Evolutionary conservation across 2,329 filamentous ascomycete species (phyloP), one percentile per base, ranked within the genome.

Genomic region (Phymatotrichopsis omnivora): DNA sequence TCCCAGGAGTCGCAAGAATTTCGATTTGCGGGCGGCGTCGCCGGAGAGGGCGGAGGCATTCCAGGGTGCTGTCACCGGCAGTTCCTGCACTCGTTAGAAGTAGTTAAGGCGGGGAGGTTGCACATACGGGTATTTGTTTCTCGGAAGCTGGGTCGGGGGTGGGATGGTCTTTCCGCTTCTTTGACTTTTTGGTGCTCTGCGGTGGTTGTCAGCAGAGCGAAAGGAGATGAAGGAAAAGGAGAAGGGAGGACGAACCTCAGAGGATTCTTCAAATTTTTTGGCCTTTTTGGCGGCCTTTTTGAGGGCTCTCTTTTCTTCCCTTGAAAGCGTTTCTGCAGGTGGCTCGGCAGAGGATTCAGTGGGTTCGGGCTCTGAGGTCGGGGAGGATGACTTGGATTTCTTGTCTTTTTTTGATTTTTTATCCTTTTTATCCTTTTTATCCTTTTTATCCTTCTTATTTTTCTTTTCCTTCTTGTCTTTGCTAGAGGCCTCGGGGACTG

Each of bases 1-100:
- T 16, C 74, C 74, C 3, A 78, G 64, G 1, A 78, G 68, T 24
- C 71, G 66, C 56, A 76, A 60, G 50, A 76, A 76, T 61, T 78
- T 78, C 49, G 64, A 63, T 55, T 75, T 71, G 10, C 74, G 66
- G 37, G 64, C 64, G 14, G 63, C 55, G 17, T 69, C 72, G 24
- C 74, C 74, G 29, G 67, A 68, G 25, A 78, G 64, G 25, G 64
- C 67, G 14, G 41, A 48, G 22, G 36, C 44, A 47, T 57, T 33
- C 51, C 40, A 52, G 37, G 31, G 25, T 7, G 38, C 12, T n/a
- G 14, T 10, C 11, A 24, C 16, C n/a, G 7, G 24, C 19, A 11
- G 20, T 14, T 23, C 8, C 24, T 17, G 35, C 12, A 14, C 14
- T 42, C 42, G 22, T 16, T 17, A 23, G 24, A 14, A 14, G 24